A percentile compares a stretch with the other conserved stretches of the same genome.
These are phyloP conservation scores for Xylaria sp. DNA, from an alignment of 2,329 filamentous ascomycete species.

Conservation along the genomic window DNA sequence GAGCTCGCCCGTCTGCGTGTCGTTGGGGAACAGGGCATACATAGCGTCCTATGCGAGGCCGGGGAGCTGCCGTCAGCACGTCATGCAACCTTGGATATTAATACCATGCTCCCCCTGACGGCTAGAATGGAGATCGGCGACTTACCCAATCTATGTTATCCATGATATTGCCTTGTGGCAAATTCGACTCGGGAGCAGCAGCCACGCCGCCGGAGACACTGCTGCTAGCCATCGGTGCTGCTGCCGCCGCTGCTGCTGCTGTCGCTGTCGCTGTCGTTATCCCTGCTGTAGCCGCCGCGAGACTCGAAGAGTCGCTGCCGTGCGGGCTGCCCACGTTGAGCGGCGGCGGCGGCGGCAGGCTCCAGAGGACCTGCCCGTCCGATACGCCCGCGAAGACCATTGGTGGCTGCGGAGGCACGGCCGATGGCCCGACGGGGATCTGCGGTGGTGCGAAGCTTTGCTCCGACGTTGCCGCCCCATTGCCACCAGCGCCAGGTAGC, in stretches of 20 bases:
- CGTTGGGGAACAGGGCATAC: constrained; percentile 46
- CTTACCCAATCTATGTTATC: constrained; percentile 71
- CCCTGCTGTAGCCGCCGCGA: constrained; percentile 20
- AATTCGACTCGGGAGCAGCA: neutral
- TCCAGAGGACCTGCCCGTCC: constrained; percentile 55
- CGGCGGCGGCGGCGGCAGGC: constrained; percentile 47
- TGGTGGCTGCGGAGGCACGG: constrained; percentile 22
- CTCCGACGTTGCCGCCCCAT: constrained; percentile 8
- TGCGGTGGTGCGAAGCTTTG: constrained; percentile 12
- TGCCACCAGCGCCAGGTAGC: neutral
- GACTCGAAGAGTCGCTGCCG: constrained; percentile 50
- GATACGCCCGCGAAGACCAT: constrained; percentile 55
- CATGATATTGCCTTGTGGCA: constrained; percentile 45
- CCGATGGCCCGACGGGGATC: neutral
- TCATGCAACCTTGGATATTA: neutral
- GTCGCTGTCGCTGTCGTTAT: constrained; percentile 15
- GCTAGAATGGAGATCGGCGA: constrained; percentile 20
- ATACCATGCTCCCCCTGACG: neutral
- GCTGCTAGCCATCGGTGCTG: constrained; percentile 3
- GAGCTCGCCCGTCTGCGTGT: constrained; percentile 47
- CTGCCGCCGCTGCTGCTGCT: neutral
- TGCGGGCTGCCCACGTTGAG: constrained; percentile 49
- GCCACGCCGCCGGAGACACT: neutral
- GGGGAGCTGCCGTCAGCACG: constrained; percentile 1
- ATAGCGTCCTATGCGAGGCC: constrained; percentile 41